These are phyloP conservation scores for Penicillium vulpinum DNA, from an alignment of 2,329 filamentous ascomycete species.

Conservation along the genomic window DNA sequence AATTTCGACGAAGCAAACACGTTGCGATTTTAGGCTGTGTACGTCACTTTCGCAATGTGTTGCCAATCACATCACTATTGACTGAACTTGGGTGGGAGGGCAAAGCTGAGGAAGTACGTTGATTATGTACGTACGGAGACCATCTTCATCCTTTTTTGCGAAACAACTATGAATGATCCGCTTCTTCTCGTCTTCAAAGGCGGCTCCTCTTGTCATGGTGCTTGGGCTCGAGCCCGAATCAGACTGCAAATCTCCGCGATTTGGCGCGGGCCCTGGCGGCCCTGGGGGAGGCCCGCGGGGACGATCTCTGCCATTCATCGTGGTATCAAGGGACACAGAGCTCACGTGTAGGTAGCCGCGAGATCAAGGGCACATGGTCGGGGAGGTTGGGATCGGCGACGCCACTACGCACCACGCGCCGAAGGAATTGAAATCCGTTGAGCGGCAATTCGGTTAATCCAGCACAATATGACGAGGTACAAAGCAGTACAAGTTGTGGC, in stretches of 20 bases:
- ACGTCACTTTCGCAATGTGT: conserved; percentile 4
- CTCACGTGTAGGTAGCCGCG: conserved; percentile 26
- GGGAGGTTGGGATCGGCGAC: conserved; percentile 18
- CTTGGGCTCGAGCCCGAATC: conserved; percentile 35
- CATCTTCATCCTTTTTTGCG: conserved; percentile 81
- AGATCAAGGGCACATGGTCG: conserved; percentile 38
- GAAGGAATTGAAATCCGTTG: conserved; percentile 5
- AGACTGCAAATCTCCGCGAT: conserved; percentile 35
- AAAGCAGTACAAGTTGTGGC: conserved; percentile 5
- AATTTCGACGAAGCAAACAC: background rate
- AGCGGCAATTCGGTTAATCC: background rate
- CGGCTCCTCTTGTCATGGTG: conserved; percentile 63
- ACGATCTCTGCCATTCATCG: conserved; percentile 42
- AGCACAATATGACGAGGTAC: background rate
- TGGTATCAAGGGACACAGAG: conserved; percentile 22
- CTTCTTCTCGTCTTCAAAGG: conserved; percentile 94
- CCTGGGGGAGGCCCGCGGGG: conserved; percentile 34
- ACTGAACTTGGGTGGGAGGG: background rate
- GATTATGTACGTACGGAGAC: conserved; percentile 66
- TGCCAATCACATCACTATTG: background rate
- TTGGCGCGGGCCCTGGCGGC: conserved; percentile 28
- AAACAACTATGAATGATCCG: conserved; percentile 96
- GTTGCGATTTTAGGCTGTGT: background rate
- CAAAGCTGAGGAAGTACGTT: background rate
- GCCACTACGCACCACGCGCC: conserved; percentile 13